Base-by-base conservation (phyloP, 371 early-diverging fungal species). In the Blakeslea trispora region DNA sequence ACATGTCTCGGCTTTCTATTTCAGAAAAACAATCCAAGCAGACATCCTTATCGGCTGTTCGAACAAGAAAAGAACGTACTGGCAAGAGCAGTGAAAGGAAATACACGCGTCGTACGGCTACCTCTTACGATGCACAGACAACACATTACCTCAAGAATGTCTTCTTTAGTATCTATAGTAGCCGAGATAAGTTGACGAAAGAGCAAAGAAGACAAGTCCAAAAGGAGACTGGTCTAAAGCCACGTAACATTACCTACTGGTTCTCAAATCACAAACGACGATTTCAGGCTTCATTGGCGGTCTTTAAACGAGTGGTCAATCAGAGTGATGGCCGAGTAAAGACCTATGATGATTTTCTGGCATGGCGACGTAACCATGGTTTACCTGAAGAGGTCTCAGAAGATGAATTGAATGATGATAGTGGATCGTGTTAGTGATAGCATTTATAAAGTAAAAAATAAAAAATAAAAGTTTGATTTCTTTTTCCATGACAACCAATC, bases 171-270 rank as follows among this genome's bases (percentile, higher is more conserved):
- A 66, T 73, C 11, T 75, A 79, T 45, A 75, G 75, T 28, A 48
- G 37, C 8, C 59, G 61, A 5, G 69, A 72, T 28, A 75, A 79
- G 42, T 50, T 79, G 9, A 70, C 70, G n/a, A 79, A 79, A 45
- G 74, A 72, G 9, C 70, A 79, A 39, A 60, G 76, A 1, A 46
- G 53, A 11, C 61, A 63, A 35, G 63, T 74, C 1, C 71, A 74
- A 28, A 22, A 44, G 4, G 60, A 70, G 22, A 79, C 75, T 1
- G 72, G 75, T 0, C 52, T 79, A 0, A 71, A 71, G 34, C 74
- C 73, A 32, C 57, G 79, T 5, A 78, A 75, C 18, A 75, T 78
- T 41, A 78, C 79, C 2, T 78, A 78, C 32, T 78, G 79, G 79
- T 78, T 78, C 40, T 71, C 73, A 14, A 78, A 78, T 53, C 79